Evolutionary conservation across 176 grass and related monocot species (phyloP).

Genomic region (Oryza nivara): DNA sequence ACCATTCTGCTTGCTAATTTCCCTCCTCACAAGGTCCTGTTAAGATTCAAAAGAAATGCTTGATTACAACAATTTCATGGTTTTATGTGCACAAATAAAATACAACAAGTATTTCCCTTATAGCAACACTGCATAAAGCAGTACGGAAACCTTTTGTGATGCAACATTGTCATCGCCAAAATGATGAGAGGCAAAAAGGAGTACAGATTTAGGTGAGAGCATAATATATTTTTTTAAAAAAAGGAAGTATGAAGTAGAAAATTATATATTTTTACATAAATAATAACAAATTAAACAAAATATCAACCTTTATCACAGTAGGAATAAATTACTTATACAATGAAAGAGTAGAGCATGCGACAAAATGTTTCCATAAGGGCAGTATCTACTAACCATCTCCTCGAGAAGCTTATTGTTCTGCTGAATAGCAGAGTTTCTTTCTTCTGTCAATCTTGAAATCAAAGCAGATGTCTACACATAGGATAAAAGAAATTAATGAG

Average conservation of each 20-base stretch:
- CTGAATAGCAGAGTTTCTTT: constrained; percentile 76
- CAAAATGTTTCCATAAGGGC: constrained; percentile 27
- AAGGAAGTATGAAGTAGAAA: not conserved
- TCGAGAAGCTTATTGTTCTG: constrained; percentile 77
- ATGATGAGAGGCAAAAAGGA: constrained; percentile 11
- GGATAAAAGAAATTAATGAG: constrained; percentile 27
- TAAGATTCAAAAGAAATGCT: constrained; percentile 20
- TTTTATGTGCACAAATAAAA: constrained; percentile 18
- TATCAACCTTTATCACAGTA: constrained; percentile 3
- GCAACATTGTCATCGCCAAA: not conserved
- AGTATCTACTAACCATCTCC: constrained; percentile 71
- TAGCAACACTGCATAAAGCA: not conserved
- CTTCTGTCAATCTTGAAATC: constrained; percentile 73
- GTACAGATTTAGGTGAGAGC: not conserved
- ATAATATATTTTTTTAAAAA: not conserved
- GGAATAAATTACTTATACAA: not conserved
- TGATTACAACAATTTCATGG: not conserved
- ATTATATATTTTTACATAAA: not conserved
- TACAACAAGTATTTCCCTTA: not conserved
- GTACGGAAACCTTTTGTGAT: constrained; percentile 1
- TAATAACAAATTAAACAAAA: not conserved
- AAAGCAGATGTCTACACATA: constrained; percentile 50
- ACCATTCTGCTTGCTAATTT: constrained; percentile 63
- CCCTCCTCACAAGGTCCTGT: constrained; percentile 73
- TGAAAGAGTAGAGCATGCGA: not conserved